phyloP scores from a whole-genome alignment of 441 rosid species.

The Syzygium malaccense region DNA sequence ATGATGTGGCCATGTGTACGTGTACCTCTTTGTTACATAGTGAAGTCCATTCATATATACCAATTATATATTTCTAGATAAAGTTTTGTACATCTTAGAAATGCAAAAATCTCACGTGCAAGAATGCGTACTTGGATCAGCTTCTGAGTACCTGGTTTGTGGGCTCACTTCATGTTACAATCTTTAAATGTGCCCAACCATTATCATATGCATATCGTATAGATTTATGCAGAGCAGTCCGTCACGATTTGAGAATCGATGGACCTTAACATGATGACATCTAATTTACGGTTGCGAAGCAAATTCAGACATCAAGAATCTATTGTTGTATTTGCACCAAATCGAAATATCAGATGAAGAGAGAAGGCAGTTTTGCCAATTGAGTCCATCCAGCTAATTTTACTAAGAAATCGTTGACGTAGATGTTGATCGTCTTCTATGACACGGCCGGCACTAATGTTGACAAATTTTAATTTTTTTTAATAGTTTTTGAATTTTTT shows the following conservation, averaged over 20 bases:
- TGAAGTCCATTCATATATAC: not conserved
- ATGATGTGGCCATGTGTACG: not conserved
- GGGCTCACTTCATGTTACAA: not conserved
- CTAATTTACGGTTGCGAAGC: not conserved
- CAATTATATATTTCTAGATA: not conserved
- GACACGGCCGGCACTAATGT: too few relatives aligned
- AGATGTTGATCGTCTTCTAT: too few relatives aligned
- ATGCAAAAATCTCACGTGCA: not conserved
- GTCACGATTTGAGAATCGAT: not conserved
- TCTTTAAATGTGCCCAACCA: fast-evolving
- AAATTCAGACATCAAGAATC: not conserved
- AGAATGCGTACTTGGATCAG: not conserved
- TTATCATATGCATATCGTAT: not conserved
- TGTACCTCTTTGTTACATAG: not conserved
- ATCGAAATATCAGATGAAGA: not conserved
- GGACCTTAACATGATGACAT: not conserved
- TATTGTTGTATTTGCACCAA: not conserved
- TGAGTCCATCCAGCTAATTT: too few relatives aligned
- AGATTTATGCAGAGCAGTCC: not conserved
- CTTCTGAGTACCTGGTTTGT: not conserved
- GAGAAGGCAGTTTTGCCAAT: not conserved
- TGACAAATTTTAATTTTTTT: too few relatives aligned
- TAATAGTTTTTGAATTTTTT: too few relatives aligned
- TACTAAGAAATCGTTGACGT: too few relatives aligned
- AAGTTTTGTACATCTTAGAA: not conserved